Base-by-base conservation (phyloP, 345 rosid species). In the Crucihimalaya himalaica region DNA sequence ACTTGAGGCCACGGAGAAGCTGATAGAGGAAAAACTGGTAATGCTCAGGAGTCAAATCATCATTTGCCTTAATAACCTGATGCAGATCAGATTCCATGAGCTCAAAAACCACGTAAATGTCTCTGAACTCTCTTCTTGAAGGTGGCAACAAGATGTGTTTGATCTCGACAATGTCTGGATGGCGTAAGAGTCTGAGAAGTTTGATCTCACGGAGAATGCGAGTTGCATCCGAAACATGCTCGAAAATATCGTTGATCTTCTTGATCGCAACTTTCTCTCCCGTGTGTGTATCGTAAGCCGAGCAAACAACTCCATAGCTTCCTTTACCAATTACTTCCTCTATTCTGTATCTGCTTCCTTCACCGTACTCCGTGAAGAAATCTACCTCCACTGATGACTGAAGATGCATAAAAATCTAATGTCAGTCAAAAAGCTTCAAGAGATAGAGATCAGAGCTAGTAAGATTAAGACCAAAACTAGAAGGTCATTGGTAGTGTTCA, bases 281-380 rank as follows among this genome's bases (percentile, higher is more conserved):
- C 3, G 84, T 71, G 70, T 85, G 96, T 0, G 96, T 85, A 56
- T 91, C 97, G 46, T 82, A 87, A 23, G 97, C 96, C 14, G 96
- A 91, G 83, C 96, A 91, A 28, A 91, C 96, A 40, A 91, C 96
- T 34, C 97, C 97, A 66, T 89, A 89, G 84, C 97, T 91, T 78
- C 97, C 97, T 83, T 91, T 91, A 64, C 97, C 97, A 50, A 91
- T 91, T 1, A 91, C 97, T 83, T 91, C 97, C 80, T 91, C 97
- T 70, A 91, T 91, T 60, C 43, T 86, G 72, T 92, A 92, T 74
- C 97, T 82, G 81, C 90, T 86, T 52, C 97, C 97, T 77, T 92
- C 97, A 34, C 97, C 96, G 52, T 92, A 92, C 21, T 92, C 96
- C 1, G 97, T 92, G 88, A 92, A 92, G 78, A 92, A 92, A 77